Percentiles rank a stretch among this genome's conserved stretches.
phyloP scores from a whole-genome alignment of 192 early-diverging fungal species.

The Kappamyces sp. region DNA sequence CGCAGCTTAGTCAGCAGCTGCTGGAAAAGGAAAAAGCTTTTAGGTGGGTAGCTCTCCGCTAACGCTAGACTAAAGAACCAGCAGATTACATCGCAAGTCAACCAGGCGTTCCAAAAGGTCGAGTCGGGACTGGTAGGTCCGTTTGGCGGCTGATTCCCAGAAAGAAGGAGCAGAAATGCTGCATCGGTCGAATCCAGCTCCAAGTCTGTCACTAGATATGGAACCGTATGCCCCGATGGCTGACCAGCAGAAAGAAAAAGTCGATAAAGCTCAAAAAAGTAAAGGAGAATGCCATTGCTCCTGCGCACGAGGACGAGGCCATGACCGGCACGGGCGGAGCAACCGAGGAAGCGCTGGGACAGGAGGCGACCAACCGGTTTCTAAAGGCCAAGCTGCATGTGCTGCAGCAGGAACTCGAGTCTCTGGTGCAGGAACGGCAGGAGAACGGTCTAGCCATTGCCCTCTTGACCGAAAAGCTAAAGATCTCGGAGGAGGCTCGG shows the following conservation, averaged over 20 bases:
- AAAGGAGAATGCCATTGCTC: conserved; percentile 2
- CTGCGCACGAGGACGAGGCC: background rate
- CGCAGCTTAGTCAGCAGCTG: conserved; percentile 28
- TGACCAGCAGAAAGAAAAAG: background rate
- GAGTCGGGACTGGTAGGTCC: conserved; percentile 35
- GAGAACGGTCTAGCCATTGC: conserved; percentile 13
- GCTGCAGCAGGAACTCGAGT: conserved; percentile 47
- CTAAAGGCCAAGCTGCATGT: conserved; percentile 47
- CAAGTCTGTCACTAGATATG: conserved; percentile 24
- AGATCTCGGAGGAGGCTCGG: conserved; percentile 35
- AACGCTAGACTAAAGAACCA: conserved; percentile 38
- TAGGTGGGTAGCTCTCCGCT: conserved; percentile 25
- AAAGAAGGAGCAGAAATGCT: conserved; percentile 44
- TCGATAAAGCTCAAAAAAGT: conserved; percentile 9
- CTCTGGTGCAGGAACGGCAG: conserved; percentile 25
- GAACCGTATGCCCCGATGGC: conserved; percentile 19
- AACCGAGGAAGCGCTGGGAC: conserved; percentile 22
- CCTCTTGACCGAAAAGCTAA: conserved; percentile 42
- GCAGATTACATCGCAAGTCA: conserved; percentile 36
- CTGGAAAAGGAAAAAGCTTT: conserved; percentile 39
- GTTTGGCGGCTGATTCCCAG: conserved; percentile 12
- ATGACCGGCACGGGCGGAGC: conserved; percentile 5
- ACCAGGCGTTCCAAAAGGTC: conserved; percentile 33
- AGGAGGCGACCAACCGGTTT: conserved; percentile 41
- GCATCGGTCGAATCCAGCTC: conserved; percentile 30